Base-by-base conservation (phyloP, 73 alveolate genomes). In the Uronychia binucleata region DNA sequence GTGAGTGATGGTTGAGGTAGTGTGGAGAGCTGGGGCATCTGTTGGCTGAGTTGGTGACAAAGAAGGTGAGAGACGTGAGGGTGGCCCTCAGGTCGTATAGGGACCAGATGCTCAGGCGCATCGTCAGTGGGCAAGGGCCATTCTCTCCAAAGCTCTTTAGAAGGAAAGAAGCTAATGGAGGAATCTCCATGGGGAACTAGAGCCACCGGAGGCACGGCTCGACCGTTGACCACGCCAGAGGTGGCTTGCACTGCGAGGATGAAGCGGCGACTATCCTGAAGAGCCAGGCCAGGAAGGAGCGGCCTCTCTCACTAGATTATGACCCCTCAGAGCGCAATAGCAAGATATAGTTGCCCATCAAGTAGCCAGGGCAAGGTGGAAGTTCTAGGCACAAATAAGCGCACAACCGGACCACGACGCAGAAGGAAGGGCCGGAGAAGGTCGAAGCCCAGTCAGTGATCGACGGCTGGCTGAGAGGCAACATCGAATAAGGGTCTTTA, bases 1-100 rank as follows among this genome's bases (percentile, higher is more conserved):
- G n/a, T n/a, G n/a, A n/a, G n/a, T n/a, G 99, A 98, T 83, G 77
- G 81, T 57, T 88, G 80, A 26, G 99, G 97, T 83, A 90, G 93
- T 88, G 97, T 33, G 90, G 83, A 74, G 98, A 97, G 84, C 94
- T 78, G 80, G 89, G 81, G 88, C 92, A 28, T 58, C 91, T 59
- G 80, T 90, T 84, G 81, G 85, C 85, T 83, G 94, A 93, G 32
- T 87, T 93, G 32, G 98, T 93, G 26, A 34, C 80, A 26, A 93
- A 93, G 82, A 77, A 91, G 82, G 83, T 90, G 0, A 81, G 89
- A 46, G 98, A 93, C 91, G 98, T 93, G 30, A 91, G 98, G 83
- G 92, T 82, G 78, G 98, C 98, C 46, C 91, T 93, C 30, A 86
- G 96, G 82, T 84, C 83, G 74, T 88, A 89, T 26, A 82, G 98